phyloP scores from a whole-genome alignment of 176 grass and related monocot genomes.

The Bothriochloa decipiens region DNA sequence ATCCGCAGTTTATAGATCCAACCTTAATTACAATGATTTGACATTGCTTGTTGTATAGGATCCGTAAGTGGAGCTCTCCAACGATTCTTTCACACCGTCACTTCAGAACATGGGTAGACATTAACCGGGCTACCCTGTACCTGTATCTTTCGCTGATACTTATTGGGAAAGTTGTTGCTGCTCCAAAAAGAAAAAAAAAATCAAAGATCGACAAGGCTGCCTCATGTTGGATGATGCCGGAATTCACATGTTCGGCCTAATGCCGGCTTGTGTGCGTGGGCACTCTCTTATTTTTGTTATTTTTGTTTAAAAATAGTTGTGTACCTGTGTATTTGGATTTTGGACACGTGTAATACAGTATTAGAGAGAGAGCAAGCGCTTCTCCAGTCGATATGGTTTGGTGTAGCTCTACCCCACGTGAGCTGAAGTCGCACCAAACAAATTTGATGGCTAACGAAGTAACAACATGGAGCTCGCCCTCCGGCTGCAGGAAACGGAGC shows the following conservation, averaged over 20 bases:
- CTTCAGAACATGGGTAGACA: not conserved
- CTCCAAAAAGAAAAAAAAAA: not conserved
- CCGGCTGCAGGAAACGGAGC: constrained; percentile 52
- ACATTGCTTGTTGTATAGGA: no score
- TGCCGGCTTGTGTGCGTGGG: no score
- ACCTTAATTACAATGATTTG: no score
- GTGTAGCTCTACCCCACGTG: no score
- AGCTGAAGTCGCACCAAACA: not conserved
- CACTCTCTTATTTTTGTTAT: no score
- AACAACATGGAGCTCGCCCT: constrained; percentile 66
- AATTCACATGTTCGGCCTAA: no score
- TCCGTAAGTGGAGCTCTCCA: not conserved
- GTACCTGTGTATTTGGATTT: rapidly evolving
- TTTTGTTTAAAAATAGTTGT: rapidly evolving
- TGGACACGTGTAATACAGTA: no score
- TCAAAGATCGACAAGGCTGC: rapidly evolving
- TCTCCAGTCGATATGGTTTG: no score
- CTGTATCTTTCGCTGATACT: not conserved
- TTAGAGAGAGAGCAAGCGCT: no score
- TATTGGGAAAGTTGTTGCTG: not conserved
- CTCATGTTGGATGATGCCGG: not conserved
- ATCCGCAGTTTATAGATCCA: no score
- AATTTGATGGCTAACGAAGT: no score
- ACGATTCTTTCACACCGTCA: not conserved
- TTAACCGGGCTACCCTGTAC: not conserved